A percentile compares a stretch with the other conserved stretches of the same genome.
These are phyloP conservation scores for Phylloporus arenicola DNA, from an alignment of 768 basidiomycete genomes.

Conservation along the genomic window DNA sequence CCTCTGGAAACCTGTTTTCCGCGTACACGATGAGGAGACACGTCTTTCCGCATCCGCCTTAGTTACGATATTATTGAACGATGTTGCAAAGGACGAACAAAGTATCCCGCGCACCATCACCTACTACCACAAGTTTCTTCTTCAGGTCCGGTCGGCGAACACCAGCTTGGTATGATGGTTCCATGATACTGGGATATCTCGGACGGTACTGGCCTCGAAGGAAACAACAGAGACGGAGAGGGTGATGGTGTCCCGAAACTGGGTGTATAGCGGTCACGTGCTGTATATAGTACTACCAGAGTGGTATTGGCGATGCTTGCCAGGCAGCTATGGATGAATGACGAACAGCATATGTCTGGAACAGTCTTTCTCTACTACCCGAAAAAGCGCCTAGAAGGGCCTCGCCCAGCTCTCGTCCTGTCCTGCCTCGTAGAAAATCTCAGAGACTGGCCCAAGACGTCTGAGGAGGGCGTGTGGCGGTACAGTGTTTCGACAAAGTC, in stretches of 20 bases:
- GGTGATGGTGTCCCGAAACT: background rate
- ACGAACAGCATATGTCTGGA: background rate
- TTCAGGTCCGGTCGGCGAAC: conserved; percentile 70
- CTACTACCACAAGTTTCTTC: conserved; percentile 84
- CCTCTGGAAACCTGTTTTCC: conserved; percentile 94
- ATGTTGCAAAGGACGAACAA: conserved; percentile 22
- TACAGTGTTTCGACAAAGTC: conserved; percentile 22
- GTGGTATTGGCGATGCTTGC: too few relatives aligned
- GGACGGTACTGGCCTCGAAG: background rate
- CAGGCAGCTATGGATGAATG: background rate
- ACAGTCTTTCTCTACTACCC: background rate
- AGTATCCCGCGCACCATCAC: conserved; percentile 60
- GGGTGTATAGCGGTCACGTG: conserved; percentile 14
- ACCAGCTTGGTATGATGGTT: conserved; percentile 21
- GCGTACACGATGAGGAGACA: conserved; percentile 96
- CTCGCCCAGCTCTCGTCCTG: background rate
- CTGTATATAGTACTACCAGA: too few relatives aligned
- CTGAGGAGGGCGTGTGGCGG: conserved; percentile 19
- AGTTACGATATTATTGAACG: conserved; percentile 25
- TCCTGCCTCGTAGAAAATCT: background rate
- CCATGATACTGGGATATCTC: conserved; percentile 21
- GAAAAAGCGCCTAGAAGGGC: background rate
- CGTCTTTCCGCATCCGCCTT: conserved; percentile 88
- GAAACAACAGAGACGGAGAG: background rate
- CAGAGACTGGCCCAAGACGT: background rate